Conservation (phyloP, 2,329 filamentous ascomycete genomes). For the Xylariaceae sp. region DNA sequence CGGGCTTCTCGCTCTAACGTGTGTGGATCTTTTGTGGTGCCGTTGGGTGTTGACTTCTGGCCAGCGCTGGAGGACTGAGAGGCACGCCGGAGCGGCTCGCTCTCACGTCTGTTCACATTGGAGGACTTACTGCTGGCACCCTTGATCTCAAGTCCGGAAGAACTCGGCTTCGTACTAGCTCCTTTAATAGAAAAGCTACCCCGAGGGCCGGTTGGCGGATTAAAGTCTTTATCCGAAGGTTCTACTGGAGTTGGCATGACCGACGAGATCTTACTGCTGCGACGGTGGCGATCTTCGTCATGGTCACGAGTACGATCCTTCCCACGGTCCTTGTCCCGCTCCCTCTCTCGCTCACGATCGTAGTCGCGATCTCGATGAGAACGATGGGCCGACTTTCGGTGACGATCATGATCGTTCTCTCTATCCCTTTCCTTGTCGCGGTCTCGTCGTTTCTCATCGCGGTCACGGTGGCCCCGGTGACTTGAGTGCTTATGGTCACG, state of each 20-base stretch:
- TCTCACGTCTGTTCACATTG: slow-evolving; percentile 32
- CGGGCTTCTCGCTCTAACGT: slow-evolving; percentile 70
- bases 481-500: slow-evolving; percentile 50
- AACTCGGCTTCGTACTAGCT: slow-evolving; percentile 23
- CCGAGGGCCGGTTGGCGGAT: slow-evolving; percentile 46
- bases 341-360: slow-evolving; percentile 45
- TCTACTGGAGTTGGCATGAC: slow-evolving; percentile 37
- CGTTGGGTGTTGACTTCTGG: slow-evolving; percentile 24
- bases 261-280: slow-evolving; percentile 40
- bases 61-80: slow-evolving; percentile 39
- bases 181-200: slow-evolving; percentile 36
- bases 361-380: slow-evolving; percentile 44
- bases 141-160: slow-evolving; percentile 43
- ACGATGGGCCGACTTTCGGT: slow-evolving; percentile 44
- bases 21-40: slow-evolving; percentile 57
- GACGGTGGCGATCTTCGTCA: slow-evolving; percentile 39
- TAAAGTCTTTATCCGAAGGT: slow-evolving; percentile 43
- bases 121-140: slow-evolving; percentile 32
- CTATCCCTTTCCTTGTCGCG: slow-evolving; percentile 43
- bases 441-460: slow-evolving; percentile 36
- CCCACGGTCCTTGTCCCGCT: slow-evolving; percentile 39
- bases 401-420: slow-evolving; percentile 40
- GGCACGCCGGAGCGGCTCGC: slow-evolving; percentile 39
- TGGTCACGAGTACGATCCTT: slow-evolving; percentile 43
- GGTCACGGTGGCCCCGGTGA: slow-evolving; percentile 50